A percentile compares a stretch with the other conserved stretches of the same genome.
Conservation (phyloP, 306 rosid genomes). For the Elaeagnus macrophylla region DNA sequence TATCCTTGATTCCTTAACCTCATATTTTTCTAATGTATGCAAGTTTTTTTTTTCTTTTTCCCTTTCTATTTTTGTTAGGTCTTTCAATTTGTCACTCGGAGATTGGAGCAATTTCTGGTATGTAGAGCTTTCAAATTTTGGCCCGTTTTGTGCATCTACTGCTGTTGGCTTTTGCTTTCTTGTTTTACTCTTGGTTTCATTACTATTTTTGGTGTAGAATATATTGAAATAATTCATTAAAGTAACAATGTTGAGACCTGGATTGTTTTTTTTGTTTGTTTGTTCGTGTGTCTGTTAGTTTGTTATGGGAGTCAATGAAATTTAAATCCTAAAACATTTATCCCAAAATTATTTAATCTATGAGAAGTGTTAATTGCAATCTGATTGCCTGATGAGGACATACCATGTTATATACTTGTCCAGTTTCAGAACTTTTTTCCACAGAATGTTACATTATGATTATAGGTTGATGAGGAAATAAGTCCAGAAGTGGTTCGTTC, state of each 20-base stretch:
- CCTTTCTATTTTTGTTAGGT: constrained; percentile 38
- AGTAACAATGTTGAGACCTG: too few relatives aligned
- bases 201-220: too few relatives aligned
- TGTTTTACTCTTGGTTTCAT: not conserved
- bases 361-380: too few relatives aligned
- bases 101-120: constrained; percentile 94
- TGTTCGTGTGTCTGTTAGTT: too few relatives aligned
- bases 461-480: constrained; percentile 80
- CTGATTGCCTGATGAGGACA: not conserved
- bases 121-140: constrained; percentile 13
- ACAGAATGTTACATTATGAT: constrained; percentile 7
- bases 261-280: too few relatives aligned
- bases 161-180: constrained; percentile 3
- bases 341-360: too few relatives aligned
- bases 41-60: constrained; percentile 4
- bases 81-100: constrained; percentile 67
- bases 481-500: constrained; percentile 76
- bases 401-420: not conserved
- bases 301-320: too few relatives aligned
- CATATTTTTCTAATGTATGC: not conserved
- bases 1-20: constrained; percentile 14
- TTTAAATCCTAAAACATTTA: too few relatives aligned
- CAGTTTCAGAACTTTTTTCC: not conserved
- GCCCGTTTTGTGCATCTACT: not conserved
- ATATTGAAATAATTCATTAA: too few relatives aligned